Evolutionary conservation across 176 grass and related monocot genomes (phyloP).

Genomic region (maize (Zea mays)): DNA sequence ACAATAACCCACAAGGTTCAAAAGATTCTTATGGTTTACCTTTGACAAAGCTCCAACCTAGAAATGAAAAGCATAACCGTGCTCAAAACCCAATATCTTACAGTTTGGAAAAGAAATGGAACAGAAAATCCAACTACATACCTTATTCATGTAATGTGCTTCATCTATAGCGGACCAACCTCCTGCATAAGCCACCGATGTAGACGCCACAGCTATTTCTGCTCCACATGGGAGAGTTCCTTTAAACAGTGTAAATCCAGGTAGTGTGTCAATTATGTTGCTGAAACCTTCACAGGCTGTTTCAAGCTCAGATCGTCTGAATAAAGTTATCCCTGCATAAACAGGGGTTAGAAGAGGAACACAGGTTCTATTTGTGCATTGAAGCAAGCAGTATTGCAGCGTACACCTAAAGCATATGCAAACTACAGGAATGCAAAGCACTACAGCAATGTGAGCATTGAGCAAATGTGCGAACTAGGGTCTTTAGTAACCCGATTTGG

Average conservation of each 20-base stretch:
- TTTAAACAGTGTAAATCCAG: slow-evolving; percentile 67
- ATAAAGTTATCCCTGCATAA: slow-evolving; percentile 61
- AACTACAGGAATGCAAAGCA: slow-evolving; percentile 5
- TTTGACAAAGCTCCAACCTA: slow-evolving; percentile 61
- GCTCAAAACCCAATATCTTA: slow-evolving; percentile 7
- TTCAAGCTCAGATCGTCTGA: slow-evolving; percentile 69
- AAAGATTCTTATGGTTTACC: slow-evolving; percentile 84
- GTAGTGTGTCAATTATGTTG: slow-evolving; percentile 67
- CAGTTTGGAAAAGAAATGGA: background rate
- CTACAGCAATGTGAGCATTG: background rate
- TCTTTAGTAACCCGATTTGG: too few species aligned
- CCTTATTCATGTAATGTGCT: slow-evolving; percentile 76
- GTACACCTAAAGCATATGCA: background rate
- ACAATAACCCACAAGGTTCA: slow-evolving; percentile 87
- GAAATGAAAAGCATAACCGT: slow-evolving; percentile 25
- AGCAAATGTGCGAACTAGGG: background rate
- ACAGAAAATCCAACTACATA: slow-evolving; percentile 28
- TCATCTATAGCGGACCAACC: slow-evolving; percentile 63
- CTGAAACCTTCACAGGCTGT: slow-evolving; percentile 86
- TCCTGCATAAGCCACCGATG: slow-evolving; percentile 38
- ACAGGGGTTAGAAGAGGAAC: slow-evolving; percentile 2
- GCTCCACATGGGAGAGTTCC: slow-evolving; percentile 80
- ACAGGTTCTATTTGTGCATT: slow-evolving; percentile 7
- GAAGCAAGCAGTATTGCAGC: background rate
- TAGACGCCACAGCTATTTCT: slow-evolving; percentile 81